Evolutionary conservation across 2,329 filamentous ascomycete genomes (phyloP).

Genomic region (Ramularia collo-cygni): DNA sequence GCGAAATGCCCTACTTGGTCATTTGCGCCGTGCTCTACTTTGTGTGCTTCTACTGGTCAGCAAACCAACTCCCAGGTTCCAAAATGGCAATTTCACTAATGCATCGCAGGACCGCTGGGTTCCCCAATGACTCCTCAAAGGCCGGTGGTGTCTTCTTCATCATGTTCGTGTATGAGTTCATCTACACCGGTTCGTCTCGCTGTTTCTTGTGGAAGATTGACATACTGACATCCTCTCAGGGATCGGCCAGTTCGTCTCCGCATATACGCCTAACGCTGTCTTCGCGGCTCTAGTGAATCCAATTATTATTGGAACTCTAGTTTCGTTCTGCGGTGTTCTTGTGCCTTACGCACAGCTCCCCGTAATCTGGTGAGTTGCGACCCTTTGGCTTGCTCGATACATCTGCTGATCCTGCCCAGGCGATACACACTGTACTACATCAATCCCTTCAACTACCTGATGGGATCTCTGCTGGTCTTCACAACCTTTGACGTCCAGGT

Average conservation of each 20-base stretch:
- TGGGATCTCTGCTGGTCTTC: conserved; percentile 34
- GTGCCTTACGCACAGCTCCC: conserved; percentile 27
- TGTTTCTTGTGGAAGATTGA: not conserved
- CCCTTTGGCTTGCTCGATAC: too few relatives aligned
- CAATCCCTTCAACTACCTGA: conserved; percentile 38
- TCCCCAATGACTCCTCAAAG: conserved; percentile 37
- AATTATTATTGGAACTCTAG: conserved; percentile 26
- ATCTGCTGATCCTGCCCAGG: not conserved
- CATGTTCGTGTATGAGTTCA: conserved; percentile 53
- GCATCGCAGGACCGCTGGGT: conserved; percentile 23
- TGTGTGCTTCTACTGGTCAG: conserved; percentile 8
- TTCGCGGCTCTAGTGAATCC: conserved; percentile 42
- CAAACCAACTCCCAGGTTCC: too few relatives aligned
- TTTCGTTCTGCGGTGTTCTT: conserved; percentile 28
- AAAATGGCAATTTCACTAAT: too few relatives aligned
- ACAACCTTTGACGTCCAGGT: conserved; percentile 36
- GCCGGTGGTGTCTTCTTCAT: conserved; percentile 39
- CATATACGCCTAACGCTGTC: conserved; percentile 35
- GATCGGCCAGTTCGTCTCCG: conserved; percentile 51
- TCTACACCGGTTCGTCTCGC: conserved; percentile 33
- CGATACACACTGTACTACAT: conserved; percentile 32
- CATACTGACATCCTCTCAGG: not conserved
- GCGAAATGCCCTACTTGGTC: conserved; percentile 61
- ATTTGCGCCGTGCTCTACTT: conserved; percentile 51
- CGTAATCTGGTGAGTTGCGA: conserved; percentile 26